These are phyloP conservation scores for Microdochium nivale DNA, from an alignment of 2,329 filamentous ascomycete genomes.

Conservation along the genomic window DNA sequence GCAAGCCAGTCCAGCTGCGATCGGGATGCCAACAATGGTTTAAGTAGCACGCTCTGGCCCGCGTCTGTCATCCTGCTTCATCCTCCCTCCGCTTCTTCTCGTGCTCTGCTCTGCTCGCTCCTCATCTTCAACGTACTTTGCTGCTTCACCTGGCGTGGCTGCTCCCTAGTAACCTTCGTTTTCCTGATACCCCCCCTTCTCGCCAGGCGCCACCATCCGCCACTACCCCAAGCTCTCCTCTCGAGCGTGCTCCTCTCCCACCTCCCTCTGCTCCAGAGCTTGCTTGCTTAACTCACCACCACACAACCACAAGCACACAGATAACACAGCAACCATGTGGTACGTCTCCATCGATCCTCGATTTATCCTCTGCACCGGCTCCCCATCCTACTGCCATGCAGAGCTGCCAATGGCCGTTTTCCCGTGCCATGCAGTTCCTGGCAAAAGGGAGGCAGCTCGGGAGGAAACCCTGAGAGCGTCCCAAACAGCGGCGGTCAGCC, in stretches of 20 bases:
- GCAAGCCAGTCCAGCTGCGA: background rate
- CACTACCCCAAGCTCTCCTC: background rate
- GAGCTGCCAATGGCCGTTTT: too few relatives aligned
- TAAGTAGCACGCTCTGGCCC: background rate
- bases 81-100: background rate
- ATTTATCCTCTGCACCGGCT: background rate
- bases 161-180: too few relatives aligned
- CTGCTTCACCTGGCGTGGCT: too few relatives aligned
- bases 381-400: background rate
- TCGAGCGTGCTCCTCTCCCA: background rate
- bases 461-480: too few relatives aligned
- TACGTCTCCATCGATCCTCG: slow-evolving; percentile 10
- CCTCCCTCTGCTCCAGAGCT: background rate
- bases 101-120: slow-evolving; percentile 1
- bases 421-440: too few relatives aligned
- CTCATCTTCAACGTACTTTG: background rate
- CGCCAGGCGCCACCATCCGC: background rate
- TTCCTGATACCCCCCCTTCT: slow-evolving; percentile 4
- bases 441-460: too few relatives aligned
- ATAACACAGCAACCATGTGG: slow-evolving; percentile 19
- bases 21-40: background rate
- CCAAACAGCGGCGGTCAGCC: too few relatives aligned
- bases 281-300: background rate
- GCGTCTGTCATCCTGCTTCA: background rate
- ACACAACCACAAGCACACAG: background rate